A percentile compares a stretch with the other conserved stretches of the same genome.
Conservation (phyloP, 331 rosid genomes). For the Quercus tomentella region DNA sequence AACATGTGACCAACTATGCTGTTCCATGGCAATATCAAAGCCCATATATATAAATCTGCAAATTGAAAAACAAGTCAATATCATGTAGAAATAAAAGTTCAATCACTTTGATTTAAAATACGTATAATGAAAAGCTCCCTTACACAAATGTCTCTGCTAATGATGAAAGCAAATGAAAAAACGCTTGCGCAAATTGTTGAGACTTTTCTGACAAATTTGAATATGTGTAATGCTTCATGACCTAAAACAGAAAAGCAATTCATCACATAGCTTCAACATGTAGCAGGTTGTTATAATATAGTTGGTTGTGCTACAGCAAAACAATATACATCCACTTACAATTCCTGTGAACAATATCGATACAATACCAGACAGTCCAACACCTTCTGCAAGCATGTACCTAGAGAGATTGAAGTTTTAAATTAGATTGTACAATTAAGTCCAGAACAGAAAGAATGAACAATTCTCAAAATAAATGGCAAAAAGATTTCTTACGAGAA, state of each 20-base stretch:
- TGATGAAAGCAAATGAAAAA: slow-evolving; percentile 93
- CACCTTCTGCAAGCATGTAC: slow-evolving; percentile 97
- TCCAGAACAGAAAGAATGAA: slow-evolving; percentile 11
- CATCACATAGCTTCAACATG: slow-evolving; percentile 4
- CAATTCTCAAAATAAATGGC: slow-evolving; percentile 2
- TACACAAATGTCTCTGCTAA: slow-evolving; percentile 94
- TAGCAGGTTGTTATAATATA: slow-evolving; percentile 3
- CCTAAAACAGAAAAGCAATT: slow-evolving; percentile 46
- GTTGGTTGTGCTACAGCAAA: slow-evolving; percentile 10
- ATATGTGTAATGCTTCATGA: slow-evolving; percentile 91
- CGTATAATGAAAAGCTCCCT: slow-evolving; percentile 29
- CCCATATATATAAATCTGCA: slow-evolving; percentile 98
- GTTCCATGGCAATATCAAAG: slow-evolving; percentile 91
- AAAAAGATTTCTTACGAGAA: slow-evolving; percentile 69
- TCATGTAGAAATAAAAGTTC: slow-evolving; percentile 13
- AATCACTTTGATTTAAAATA: slow-evolving; percentile 9
- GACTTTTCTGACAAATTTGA: slow-evolving; percentile 89
- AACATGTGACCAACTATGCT: slow-evolving; percentile 96
- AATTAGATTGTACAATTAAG: slow-evolving; percentile 7
- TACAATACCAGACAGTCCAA: slow-evolving; percentile 89
- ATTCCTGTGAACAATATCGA: slow-evolving; percentile 96
- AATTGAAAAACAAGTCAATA: slow-evolving; percentile 14
- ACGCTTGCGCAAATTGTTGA: slow-evolving; percentile 74
- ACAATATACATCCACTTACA: slow-evolving; percentile 41
- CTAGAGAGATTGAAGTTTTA: slow-evolving; percentile 34